phyloP scores from a whole-genome alignment of 495 filamentous ascomycete genomes.

The Aspergillus ellipticus region DNA sequence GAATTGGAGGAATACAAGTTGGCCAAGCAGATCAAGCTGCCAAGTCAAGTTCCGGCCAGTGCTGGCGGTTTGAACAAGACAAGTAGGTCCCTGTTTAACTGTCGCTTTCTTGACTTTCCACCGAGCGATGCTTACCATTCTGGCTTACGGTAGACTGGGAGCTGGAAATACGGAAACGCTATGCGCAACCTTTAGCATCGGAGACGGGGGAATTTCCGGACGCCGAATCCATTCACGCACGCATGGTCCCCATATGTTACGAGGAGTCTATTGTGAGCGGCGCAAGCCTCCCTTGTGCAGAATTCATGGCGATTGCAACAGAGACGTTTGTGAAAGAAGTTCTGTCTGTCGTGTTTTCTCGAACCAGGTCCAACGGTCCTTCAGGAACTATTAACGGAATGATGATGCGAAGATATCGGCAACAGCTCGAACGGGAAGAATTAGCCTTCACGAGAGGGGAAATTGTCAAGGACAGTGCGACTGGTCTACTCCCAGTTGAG shows the following conservation, averaged over 20 bases:
- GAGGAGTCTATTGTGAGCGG: slow-evolving; percentile 81
- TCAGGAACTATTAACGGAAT: slow-evolving; percentile 65
- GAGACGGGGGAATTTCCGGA: slow-evolving; percentile 96
- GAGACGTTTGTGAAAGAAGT: slow-evolving; percentile 92
- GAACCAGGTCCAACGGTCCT: slow-evolving; percentile 75
- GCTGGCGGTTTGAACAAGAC: slow-evolving; percentile 82
- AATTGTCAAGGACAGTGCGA: slow-evolving; percentile 57
- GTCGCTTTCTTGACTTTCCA: neutral
- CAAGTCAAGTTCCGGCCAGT: slow-evolving; percentile 73
- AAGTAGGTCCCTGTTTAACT: slow-evolving; percentile 54
- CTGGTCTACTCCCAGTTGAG: slow-evolving; percentile 73
- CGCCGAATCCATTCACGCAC: slow-evolving; percentile 66
- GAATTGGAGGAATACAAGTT: slow-evolving; percentile 66
- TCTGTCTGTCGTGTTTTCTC: slow-evolving; percentile 70
- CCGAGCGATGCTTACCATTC: slow-evolving; percentile 19
- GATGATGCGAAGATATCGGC: slow-evolving; percentile 72
- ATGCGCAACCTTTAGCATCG: slow-evolving; percentile 75
- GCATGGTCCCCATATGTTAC: slow-evolving; percentile 93
- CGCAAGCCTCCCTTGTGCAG: slow-evolving; percentile 65
- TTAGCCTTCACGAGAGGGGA: slow-evolving; percentile 62
- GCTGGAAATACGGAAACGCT: slow-evolving; percentile 89
- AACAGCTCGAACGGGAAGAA: slow-evolving; percentile 71
- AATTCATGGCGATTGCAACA: slow-evolving; percentile 84
- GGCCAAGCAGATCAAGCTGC: slow-evolving; percentile 62
- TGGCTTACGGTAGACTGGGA: slow-evolving; percentile 63